Evolutionary conservation across 768 basidiomycete species (phyloP), one percentile per base, ranked within the genome.

Genomic region (Auriscalpium vulgare): DNA sequence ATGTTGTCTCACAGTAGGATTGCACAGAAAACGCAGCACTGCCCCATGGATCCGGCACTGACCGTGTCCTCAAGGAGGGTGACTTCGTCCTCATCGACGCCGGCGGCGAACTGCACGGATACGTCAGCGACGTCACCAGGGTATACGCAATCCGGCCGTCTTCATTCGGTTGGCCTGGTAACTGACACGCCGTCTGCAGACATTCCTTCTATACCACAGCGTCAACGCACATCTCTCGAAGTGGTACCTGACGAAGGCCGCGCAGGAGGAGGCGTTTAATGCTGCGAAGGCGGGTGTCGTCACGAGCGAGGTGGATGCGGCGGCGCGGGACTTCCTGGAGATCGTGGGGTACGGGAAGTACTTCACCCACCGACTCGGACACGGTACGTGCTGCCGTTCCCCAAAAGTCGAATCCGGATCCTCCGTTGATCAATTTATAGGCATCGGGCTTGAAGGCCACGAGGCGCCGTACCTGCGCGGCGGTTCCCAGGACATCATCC

Each of bases 391-490:
- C 13, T 43, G 40, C 17, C 17, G 40, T 2, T 35, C 19, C 34
- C 21, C 47, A 3, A 21, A 29, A 29, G 7, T 29, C 29, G 29
- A 29, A 29, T 29, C 4, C 29, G n/a, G 19, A 14, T 55, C 46
- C 21, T 55, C 9, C 37, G 38, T 36, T 14, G 11, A 52, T 47
- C 23, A 16, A 21, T 37, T 29, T 11, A 14, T 65, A 88, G 91
- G 90, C 1, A 92, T 95, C 36, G 91, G 91, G 3, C 71, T 94
- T 4, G 88, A 93, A 68, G 84, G 77, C 8, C 92, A 94, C 60
- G 91, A 94, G 69, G 74, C 77, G 8, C 91, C 91, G 1, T 92
- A 91, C 67, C 74, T 95, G 17, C 80, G 80, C 48, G 87, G 86
- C n/a, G 82, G 84, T 14, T 85, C 80, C 35, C 64, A 78, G 10